These are phyloP conservation scores for Cercospora berteroae DNA, from an alignment of 2,329 filamentous ascomycete genomes.

Conservation along the genomic window DNA sequence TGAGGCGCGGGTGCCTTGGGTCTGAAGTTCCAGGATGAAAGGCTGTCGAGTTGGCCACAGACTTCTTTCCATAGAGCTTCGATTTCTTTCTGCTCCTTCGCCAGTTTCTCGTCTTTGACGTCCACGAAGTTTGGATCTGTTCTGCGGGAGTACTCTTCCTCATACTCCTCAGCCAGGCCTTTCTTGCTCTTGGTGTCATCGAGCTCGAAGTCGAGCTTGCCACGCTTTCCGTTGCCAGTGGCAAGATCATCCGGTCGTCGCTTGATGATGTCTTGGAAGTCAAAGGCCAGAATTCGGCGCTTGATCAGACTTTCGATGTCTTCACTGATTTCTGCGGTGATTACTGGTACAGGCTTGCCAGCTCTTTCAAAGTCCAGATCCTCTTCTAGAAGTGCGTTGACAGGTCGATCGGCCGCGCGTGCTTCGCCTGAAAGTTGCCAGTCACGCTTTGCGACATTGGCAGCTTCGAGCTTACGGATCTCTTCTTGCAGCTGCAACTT, in stretches of 20 bases:
- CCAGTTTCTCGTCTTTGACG: constrained; percentile 76
- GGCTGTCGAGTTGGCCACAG: constrained; percentile 75
- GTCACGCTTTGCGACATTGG: constrained; percentile 82
- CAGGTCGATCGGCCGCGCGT: constrained; percentile 72
- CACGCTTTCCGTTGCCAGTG: constrained; percentile 63
- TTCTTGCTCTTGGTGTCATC: constrained; percentile 86
- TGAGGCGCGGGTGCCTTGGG: constrained; percentile 79
- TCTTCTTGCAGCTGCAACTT: constrained; percentile 84
- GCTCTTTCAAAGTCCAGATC: constrained; percentile 94
- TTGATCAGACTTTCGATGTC: constrained; percentile 93
- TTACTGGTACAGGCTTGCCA: constrained; percentile 90
- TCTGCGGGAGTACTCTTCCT: constrained; percentile 80
- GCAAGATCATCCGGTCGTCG: constrained; percentile 73
- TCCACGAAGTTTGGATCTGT: constrained; percentile 79
- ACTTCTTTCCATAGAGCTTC: constrained; percentile 79
- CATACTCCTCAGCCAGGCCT: constrained; percentile 87
- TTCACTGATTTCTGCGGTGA: constrained; percentile 87
- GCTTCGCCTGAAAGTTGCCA: constrained; percentile 93
- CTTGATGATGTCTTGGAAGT: constrained; percentile 88
- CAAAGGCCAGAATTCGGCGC: constrained; percentile 79
- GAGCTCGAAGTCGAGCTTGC: constrained; percentile 65
- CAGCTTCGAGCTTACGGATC: constrained; percentile 86
- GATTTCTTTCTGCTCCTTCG: constrained; percentile 73
- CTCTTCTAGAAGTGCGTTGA: constrained; percentile 91
- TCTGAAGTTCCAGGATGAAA: constrained; percentile 94